Evolutionary conservation across 768 basidiomycete species (phyloP), one percentile per base, ranked within the genome.

Genomic region (Cyclocybe aegerita): DNA sequence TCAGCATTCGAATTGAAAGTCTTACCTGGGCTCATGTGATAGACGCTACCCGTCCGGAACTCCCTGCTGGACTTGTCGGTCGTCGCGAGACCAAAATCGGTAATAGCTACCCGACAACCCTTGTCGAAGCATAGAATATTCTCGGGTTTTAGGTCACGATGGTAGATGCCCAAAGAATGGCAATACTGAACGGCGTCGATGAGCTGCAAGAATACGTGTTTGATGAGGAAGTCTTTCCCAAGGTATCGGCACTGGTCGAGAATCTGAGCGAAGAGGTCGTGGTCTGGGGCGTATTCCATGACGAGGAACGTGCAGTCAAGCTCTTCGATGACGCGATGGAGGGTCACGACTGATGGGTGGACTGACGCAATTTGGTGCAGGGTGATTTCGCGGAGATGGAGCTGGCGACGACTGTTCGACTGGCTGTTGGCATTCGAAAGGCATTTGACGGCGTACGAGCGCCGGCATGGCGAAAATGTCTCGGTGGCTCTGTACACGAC

Each of bases 81-180:
- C 4, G 95, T 97, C 2, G 95, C 88, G 6, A 98, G 80, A 16
- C 96, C 96, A 67, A 98, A 98, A 71, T 98, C 96, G 34, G 94
- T 95, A 55, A 98, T 81, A 45, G 90, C 86, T 46, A 97, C 81
- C 44, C 82, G 77, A 56, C 78, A 74, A 42, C 93, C 94, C 55
- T 79, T 70, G 65, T 86, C 79, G 73, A 86, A 88, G 68, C 93
- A 95, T 40, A 98, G 76, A 50, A 97, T 83, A 66, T 92, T 97
- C 74, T 99, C 96, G 4, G 96, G 96, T 76, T 98, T 99, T 63
- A 99, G 74, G 67, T 98, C 96, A 39, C 96, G 90, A 67, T 98
- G 96, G 73, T 90, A 96, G 61, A 99, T 93, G 39, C 91, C 91
- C 42, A 90, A 75, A 14, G 81, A 81, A 68, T 99, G 96, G 68